Evolutionary conservation across 352 stramenopile species (phyloP).

Genomic region (Globisporangium yorkense): DNA sequence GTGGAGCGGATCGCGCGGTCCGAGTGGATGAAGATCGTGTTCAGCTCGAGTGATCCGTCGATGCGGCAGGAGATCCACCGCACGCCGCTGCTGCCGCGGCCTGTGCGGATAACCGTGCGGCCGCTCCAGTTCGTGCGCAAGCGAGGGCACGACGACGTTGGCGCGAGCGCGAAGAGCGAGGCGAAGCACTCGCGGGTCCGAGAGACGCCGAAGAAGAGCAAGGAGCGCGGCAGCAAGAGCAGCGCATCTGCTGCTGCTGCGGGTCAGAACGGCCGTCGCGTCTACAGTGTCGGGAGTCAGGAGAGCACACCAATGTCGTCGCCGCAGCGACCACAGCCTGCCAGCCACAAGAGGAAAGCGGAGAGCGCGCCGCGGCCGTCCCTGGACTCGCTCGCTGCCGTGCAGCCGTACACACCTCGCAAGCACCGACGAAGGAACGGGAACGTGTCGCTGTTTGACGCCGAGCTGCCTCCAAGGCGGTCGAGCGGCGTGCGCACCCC

Average conservation of each 20-base stretch:
- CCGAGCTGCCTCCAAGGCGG: slow-evolving; percentile 7
- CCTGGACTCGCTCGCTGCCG: slow-evolving; percentile 4
- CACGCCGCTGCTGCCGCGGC: slow-evolving; percentile 38
- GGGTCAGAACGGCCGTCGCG: not conserved
- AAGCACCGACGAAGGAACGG: slow-evolving; percentile 34
- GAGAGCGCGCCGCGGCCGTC: not conserved
- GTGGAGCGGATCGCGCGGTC: slow-evolving; percentile 40
- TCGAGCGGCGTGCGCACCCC: not conserved
- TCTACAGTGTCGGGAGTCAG: not conserved
- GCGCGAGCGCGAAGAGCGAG: slow-evolving; percentile 4
- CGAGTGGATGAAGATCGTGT: slow-evolving; percentile 81
- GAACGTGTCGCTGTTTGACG: slow-evolving; percentile 13
- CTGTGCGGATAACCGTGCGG: slow-evolving; percentile 56
- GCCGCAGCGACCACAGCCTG: not conserved
- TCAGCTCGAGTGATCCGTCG: slow-evolving; percentile 32
- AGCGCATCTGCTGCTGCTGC: not conserved
- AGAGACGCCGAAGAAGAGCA: not conserved
- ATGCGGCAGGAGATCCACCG: slow-evolving; percentile 19
- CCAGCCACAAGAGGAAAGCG: slow-evolving; percentile 12
- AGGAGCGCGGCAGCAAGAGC: not conserved
- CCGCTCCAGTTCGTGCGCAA: slow-evolving; percentile 37
- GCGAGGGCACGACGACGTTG: slow-evolving; percentile 10
- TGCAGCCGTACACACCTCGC: slow-evolving; percentile 23
- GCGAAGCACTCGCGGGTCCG: not conserved
- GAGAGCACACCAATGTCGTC: not conserved